Conservation (phyloP, 2,329 filamentous ascomycete genomes). For the Zymoseptoria brevis region DNA sequence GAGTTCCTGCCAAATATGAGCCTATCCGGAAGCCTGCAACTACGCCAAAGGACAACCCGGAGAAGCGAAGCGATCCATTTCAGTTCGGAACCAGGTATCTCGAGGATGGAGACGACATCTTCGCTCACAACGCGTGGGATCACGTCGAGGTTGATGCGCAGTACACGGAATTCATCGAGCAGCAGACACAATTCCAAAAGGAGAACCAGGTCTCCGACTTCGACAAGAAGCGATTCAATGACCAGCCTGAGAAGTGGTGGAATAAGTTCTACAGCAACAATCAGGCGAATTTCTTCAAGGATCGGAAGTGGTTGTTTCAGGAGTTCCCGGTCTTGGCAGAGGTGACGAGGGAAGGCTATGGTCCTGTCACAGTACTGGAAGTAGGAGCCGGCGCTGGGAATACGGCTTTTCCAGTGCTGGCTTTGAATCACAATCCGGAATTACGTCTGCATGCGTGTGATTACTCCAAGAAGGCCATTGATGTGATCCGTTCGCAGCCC, state of each 20-base stretch:
- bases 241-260: constrained; percentile 92
- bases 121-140: constrained; percentile 98
- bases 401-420: constrained; percentile 84
- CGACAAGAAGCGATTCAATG: constrained; percentile 85
- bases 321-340: constrained; percentile 85
- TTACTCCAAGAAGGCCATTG: constrained; percentile 89
- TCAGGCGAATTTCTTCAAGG: constrained; percentile 95
- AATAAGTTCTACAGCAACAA: constrained; percentile 98
- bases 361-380: constrained; percentile 67
- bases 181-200: constrained; percentile 79
- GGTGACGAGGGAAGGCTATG: constrained; percentile 62
- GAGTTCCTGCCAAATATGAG: constrained; percentile 41
- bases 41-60: constrained; percentile 64
- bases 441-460: constrained; percentile 89
- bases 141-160: constrained; percentile 88
- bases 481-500: constrained; percentile 77
- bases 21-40: constrained; percentile 42
- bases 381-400: constrained; percentile 95
- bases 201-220: constrained; percentile 83
- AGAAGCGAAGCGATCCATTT: constrained; percentile 87
- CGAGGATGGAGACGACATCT: constrained; percentile 78
- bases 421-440: constrained; percentile 71
- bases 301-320: constrained; percentile 92
- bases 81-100: constrained; percentile 88
- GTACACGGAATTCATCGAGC: constrained; percentile 77